Evolutionary conservation across 2,329 filamentous ascomycete species (phyloP).

Genomic region (Albifimbria verrucaria): DNA sequence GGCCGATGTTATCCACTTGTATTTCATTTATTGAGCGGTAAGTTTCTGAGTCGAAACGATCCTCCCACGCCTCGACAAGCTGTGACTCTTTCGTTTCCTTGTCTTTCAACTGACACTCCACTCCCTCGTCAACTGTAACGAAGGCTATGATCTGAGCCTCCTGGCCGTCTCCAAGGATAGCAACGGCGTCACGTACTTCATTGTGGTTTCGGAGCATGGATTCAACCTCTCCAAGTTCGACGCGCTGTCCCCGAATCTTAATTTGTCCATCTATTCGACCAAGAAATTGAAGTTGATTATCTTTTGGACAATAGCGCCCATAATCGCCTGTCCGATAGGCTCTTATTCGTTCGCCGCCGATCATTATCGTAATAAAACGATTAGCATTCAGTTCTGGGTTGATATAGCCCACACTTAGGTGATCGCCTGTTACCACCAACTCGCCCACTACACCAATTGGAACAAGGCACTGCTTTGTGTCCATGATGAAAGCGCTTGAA

Average conservation of each 20-base stretch:
- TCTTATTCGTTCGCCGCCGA: constrained; percentile 15
- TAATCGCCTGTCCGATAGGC: constrained; percentile 10
- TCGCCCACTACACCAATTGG: constrained; percentile 21
- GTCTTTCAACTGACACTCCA: too few species aligned
- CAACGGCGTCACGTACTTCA: too few species aligned
- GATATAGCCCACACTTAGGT: constrained; percentile 20
- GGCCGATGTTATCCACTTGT: neutral
- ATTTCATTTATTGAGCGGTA: constrained; percentile 5
- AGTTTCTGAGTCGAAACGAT: constrained; percentile 3
- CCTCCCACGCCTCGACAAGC: constrained; percentile 7
- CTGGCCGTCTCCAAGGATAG: too few species aligned
- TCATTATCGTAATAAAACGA: too few species aligned
- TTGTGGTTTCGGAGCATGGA: too few species aligned
- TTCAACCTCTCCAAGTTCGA: constrained; percentile 34
- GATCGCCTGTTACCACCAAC: constrained; percentile 21
- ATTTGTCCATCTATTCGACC: constrained; percentile 47
- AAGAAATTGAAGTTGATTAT: neutral
- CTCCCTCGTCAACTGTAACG: too few species aligned
- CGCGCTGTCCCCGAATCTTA: constrained; percentile 49
- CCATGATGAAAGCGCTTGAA: constrained; percentile 12
- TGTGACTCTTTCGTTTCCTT: too few species aligned
- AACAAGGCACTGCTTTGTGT: too few species aligned
- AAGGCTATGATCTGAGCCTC: too few species aligned
- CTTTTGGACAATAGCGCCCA: neutral
- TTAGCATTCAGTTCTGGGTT: constrained; percentile 15